Base-by-base conservation (phyloP, 805 yeast genomes). In the Saccharomycopsis capsularis region DNA sequence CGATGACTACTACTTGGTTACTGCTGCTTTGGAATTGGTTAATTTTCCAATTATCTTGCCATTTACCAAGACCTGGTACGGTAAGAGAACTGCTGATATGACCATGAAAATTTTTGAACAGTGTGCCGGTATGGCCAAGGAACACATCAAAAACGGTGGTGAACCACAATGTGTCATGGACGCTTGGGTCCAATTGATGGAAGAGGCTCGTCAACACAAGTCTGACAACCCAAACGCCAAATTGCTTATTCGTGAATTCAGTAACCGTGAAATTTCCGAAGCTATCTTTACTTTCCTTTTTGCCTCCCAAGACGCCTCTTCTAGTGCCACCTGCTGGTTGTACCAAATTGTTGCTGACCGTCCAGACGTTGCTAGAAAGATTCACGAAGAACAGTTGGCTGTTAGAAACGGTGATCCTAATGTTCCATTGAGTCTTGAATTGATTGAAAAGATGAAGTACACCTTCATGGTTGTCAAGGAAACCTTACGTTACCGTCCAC, bases 231-330 rank as follows among this genome's bases (percentile, higher is more conserved):
- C 74, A 16, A 81, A 78, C 42, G 68, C 81, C 39, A 79, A 76
- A 64, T 63, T 78, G 37, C 69, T 77, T 57, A 76, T 87, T 57
- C 81, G 97, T 65, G 91, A 84, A 55, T 93, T 93, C 69, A 68
- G 89, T 50, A 80, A 90, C 71, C 83, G 75, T 66, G 99, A 93
- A 68, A 91, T 93, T 59, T 85, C 96, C 19, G 98, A 93, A 71
- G 95, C 95, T 48, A 79, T 93, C 55, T 93, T 93, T 77, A 93
- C 99, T 13, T 93, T 93, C 68, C 71, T 93, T 65, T 93, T 93
- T 67, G 99, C 99, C 4, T 85, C 96, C 3, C 99, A 93, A 70
- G 99, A 93, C 68, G 99, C 99, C 22, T 85, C 96, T 5, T 89
- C 97, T 1, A 87, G 97, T 3, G 81, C 95, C 58, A 93, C 96